These are phyloP conservation scores for Mycena epipterygia DNA, from an alignment of 768 basidiomycete species.

Conservation along the genomic window DNA sequence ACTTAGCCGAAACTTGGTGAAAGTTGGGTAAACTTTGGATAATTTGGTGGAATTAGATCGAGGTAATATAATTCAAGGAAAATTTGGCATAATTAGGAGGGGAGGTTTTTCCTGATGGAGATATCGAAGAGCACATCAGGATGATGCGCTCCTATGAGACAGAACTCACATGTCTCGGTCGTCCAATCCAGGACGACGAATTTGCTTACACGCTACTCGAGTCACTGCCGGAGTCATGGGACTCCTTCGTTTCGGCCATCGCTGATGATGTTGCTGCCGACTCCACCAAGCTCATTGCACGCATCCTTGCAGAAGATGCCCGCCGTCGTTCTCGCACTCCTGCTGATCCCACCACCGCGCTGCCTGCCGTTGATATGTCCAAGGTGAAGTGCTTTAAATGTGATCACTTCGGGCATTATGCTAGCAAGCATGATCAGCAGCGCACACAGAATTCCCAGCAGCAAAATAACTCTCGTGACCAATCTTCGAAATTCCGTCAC, in stretches of 20 bases:
- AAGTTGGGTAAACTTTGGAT: no score
- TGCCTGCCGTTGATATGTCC: constrained; percentile 32
- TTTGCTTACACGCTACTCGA: constrained; percentile 47
- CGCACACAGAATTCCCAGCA: background rate
- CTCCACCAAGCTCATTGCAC: constrained; percentile 37
- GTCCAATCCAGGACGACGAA: constrained; percentile 42
- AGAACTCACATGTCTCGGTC: constrained; percentile 41
- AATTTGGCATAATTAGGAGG: no score
- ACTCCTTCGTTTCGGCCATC: constrained; percentile 42
- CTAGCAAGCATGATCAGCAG: constrained; percentile 23
- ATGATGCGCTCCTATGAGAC: constrained; percentile 41
- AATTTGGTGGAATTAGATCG: no score
- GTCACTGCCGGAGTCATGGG: constrained; percentile 50
- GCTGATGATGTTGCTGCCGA: constrained; percentile 31
- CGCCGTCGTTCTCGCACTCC: constrained; percentile 16
- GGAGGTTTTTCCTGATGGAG: no score
- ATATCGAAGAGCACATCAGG: constrained; percentile 49
- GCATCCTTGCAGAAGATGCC: constrained; percentile 38
- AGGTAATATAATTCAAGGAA: no score
- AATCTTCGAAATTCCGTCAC: background rate
- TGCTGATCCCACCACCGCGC: constrained; percentile 31
- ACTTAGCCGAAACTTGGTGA: no score
- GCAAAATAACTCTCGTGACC: background rate
- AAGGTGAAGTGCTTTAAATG: constrained; percentile 23
- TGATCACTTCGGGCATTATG: constrained; percentile 16